These are phyloP conservation scores for Papiliotrema fonsecae DNA, from an alignment of 1,284 basidiomycete species.

Conservation along the genomic window DNA sequence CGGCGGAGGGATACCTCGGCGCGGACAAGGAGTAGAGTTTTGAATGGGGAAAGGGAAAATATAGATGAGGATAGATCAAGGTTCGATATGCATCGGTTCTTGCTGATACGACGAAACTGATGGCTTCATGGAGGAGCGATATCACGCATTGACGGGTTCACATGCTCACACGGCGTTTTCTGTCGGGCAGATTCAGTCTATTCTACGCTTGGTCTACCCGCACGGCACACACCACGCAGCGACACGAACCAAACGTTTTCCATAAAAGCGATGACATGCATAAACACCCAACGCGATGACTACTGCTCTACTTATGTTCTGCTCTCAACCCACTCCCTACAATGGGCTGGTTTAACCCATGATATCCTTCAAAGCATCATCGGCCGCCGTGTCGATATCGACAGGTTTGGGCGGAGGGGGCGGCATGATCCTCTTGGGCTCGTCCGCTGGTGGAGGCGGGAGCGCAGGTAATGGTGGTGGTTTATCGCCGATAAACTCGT, in stretches of 20 bases:
- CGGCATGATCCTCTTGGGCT: not conserved
- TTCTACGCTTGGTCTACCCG: too few species aligned
- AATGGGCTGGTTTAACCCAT: conserved; percentile 21
- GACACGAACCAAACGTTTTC: too few species aligned
- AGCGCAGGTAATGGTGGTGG: conserved; percentile 22
- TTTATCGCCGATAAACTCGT: conserved; percentile 41
- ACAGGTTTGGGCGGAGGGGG: conserved; percentile 22
- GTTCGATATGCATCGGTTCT: too few species aligned
- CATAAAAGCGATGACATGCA: too few species aligned
- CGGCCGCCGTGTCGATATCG: conserved; percentile 33
- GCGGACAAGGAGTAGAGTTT: conserved; percentile 36
- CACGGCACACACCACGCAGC: too few species aligned
- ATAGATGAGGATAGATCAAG: not conserved
- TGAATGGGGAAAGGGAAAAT: not conserved
- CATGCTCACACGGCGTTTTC: too few species aligned
- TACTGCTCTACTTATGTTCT: not conserved
- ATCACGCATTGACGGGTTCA: too few species aligned
- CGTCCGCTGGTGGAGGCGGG: conserved; percentile 28
- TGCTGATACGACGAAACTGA: too few species aligned
- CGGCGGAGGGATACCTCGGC: conserved; percentile 37
- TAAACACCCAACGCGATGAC: too few species aligned
- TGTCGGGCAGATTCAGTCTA: too few species aligned
- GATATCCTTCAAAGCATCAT: conserved; percentile 36
- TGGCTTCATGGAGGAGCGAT: too few species aligned
- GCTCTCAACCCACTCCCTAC: too few species aligned